Percentiles rank a stretch among this genome's conserved stretches.
phyloP scores from a whole-genome alignment of 2,329 filamentous ascomycete species.

The Nigrograna mackinnonii region DNA sequence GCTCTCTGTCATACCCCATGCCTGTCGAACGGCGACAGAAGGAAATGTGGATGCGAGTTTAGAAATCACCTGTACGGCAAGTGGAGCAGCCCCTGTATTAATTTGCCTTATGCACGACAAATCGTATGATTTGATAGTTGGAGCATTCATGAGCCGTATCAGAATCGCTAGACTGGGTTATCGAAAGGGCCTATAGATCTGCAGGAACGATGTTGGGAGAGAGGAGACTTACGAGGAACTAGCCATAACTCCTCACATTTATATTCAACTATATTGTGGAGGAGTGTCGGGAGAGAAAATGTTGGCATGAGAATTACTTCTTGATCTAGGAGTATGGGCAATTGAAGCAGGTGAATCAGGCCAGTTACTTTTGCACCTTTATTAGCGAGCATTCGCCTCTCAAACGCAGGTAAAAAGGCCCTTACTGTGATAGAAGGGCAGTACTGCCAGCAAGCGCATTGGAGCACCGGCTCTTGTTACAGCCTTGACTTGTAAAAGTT shows the following conservation, averaged over 20 bases:
- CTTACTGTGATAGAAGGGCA: slow-evolving; percentile 39
- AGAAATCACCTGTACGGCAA: too few species aligned
- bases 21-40: too few species aligned
- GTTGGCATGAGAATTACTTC: neutral
- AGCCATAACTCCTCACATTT: neutral
- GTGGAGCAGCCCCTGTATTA: too few species aligned
- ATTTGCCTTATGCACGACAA: too few species aligned
- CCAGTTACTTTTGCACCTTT: neutral
- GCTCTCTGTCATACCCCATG: too few species aligned
- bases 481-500: slow-evolving; percentile 60
- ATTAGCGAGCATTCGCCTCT: too few species aligned
- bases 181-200: too few species aligned
- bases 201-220: too few species aligned
- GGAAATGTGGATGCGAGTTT: too few species aligned
- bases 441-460: slow-evolving; percentile 37
- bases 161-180: too few species aligned
- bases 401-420: slow-evolving; percentile 23
- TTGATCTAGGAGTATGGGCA: neutral
- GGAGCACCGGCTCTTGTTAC: slow-evolving; percentile 43
- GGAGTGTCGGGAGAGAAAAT: neutral
- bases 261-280: neutral
- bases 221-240: neutral
- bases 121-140: too few species aligned
- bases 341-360: neutral
- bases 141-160: too few species aligned